Conservation (phyloP, 345 rosid species). For the Cardamine chenopodiifolia region DNA sequence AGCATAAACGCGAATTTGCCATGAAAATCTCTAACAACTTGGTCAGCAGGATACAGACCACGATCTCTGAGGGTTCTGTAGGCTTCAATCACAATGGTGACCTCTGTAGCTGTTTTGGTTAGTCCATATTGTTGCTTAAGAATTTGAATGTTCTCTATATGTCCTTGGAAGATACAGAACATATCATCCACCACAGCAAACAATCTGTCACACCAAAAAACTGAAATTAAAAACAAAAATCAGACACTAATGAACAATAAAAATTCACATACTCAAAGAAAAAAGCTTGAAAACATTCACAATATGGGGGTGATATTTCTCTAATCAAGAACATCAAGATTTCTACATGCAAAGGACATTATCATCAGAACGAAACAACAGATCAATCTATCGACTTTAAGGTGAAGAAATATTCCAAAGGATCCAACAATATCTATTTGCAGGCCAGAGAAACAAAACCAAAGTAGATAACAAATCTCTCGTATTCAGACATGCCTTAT, state of each 20-base stretch:
- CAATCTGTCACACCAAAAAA: constrained; percentile 48
- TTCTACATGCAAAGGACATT: too few relatives aligned
- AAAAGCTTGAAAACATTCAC: background rate
- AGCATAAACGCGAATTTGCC: constrained; percentile 80
- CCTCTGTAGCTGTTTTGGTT: constrained; percentile 86
- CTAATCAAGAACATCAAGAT: too few relatives aligned
- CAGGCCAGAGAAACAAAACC: background rate
- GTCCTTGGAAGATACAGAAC: constrained; percentile 95
- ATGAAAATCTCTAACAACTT: constrained; percentile 80
- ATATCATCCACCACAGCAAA: constrained; percentile 92
- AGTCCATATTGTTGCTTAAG: constrained; percentile 97
- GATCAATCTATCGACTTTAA: constrained; percentile 13
- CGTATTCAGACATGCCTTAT: background rate
- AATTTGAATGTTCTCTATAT: constrained; percentile 74
- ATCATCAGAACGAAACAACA: constrained; percentile 12
- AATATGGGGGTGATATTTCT: background rate
- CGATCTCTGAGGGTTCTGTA: constrained; percentile 92
- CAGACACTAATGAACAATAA: background rate
- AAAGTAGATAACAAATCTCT: background rate
- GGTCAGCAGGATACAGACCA: constrained; percentile 94
- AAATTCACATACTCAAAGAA: background rate
- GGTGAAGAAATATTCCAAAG: background rate
- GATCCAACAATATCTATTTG: background rate
- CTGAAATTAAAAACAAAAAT: background rate
- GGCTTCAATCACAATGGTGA: constrained; percentile 83